A percentile compares a stretch with the other conserved stretches of the same genome.
Evolutionary conservation across 2,329 filamentous ascomycete genomes (phyloP).

Genomic region (Hypoxylon sp.): DNA sequence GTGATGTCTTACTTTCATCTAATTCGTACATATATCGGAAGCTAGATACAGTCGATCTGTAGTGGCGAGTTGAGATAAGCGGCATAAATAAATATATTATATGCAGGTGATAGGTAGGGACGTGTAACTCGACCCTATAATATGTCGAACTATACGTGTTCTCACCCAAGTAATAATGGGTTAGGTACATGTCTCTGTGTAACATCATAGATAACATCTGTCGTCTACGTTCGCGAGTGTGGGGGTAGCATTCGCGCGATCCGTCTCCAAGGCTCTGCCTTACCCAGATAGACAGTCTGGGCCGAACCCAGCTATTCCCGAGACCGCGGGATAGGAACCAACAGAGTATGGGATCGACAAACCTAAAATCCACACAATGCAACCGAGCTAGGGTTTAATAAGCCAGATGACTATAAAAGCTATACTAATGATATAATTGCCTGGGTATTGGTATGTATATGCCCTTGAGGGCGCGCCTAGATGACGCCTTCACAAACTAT

Average conservation of each 20-base stretch:
- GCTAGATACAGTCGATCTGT: conserved; percentile 1
- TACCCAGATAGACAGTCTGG: neutral
- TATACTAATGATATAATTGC: neutral
- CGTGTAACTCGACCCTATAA: neutral
- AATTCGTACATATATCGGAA: conserved; percentile 5
- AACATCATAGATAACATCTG: conserved; percentile 1
- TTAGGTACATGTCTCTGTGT: conserved; percentile 11
- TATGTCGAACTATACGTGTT: conserved; percentile 2
- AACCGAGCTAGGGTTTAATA: neutral
- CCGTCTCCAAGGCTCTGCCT: neutral
- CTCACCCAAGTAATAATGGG: neutral
- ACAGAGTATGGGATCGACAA: neutral
- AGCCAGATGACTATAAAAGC: neutral
- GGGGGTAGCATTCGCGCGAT: conserved; percentile 16
- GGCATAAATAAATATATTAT: neutral
- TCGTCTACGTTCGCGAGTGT: conserved; percentile 15
- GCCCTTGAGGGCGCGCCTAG: neutral
- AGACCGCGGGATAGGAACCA: neutral
- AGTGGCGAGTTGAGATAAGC: conserved; percentile 11
- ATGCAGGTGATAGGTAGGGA: conserved; percentile 7
- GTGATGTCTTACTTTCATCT: conserved; percentile 14
- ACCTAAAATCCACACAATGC: neutral
- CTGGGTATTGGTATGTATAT: neutral
- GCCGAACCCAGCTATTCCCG: conserved; percentile 19
- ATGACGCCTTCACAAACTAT: neutral